Percentiles rank a stretch among this genome's conserved stretches.
These are phyloP conservation scores for Penicillium egyptiacum DNA, from an alignment of 495 filamentous ascomycete genomes.

Conservation along the genomic window DNA sequence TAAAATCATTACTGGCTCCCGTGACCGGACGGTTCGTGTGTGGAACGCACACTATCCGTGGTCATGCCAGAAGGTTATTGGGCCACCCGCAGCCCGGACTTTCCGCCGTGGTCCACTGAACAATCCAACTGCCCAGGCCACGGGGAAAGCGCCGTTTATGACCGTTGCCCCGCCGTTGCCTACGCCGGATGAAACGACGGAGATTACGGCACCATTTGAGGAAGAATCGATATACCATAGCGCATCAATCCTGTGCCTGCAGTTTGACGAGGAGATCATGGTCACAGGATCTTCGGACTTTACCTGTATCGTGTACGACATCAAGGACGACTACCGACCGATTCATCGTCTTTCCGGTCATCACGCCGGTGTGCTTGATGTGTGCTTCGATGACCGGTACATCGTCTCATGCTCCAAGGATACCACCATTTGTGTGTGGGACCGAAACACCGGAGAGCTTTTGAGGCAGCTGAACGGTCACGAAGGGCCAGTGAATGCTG, in stretches of 20 bases:
- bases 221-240: conserved; percentile 60
- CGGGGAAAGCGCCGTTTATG: conserved; percentile 45
- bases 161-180: conserved; percentile 45
- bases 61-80: conserved; percentile 79
- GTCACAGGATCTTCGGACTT: conserved; percentile 93
- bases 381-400: conserved; percentile 85
- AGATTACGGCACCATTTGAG: conserved; percentile 32
- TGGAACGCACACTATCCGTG: conserved; percentile 87
- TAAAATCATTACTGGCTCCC: conserved; percentile 95
- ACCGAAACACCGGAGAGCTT: conserved; percentile 70
- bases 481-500: conserved; percentile 88
- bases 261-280: conserved; percentile 88
- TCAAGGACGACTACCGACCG: conserved; percentile 72
- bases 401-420: conserved; percentile 98
- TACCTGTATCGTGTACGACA: conserved; percentile 88
- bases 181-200: conserved; percentile 30
- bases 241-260: conserved; percentile 89
- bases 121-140: conserved; percentile 39
- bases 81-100: conserved; percentile 39
- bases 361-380: conserved; percentile 84
- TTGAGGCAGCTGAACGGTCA: conserved; percentile 79
- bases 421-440: conserved; percentile 88
- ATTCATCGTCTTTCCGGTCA: conserved; percentile 74
- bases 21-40: conserved; percentile 90
- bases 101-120: conserved; percentile 35